Conservation (phyloP, 495 filamentous ascomycete genomes). For the Podospora comata region DNA sequence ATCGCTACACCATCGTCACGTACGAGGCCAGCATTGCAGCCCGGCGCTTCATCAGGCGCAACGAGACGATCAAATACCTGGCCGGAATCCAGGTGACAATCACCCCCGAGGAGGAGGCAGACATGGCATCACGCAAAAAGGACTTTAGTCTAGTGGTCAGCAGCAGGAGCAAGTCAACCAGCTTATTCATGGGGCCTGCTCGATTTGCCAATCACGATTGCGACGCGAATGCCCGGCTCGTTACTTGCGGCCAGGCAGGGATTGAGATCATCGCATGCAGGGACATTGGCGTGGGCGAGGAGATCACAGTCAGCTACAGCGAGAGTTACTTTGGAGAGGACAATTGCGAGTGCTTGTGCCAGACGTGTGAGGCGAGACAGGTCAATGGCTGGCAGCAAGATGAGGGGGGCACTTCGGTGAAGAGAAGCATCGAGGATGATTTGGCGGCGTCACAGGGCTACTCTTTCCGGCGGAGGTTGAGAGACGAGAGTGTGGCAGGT, state of each 20-base stretch:
- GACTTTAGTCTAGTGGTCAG: slow-evolving; percentile 98
- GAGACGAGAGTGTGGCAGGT: slow-evolving; percentile 40
- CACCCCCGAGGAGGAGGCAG: slow-evolving; percentile 82
- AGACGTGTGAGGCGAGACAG: slow-evolving; percentile 72
- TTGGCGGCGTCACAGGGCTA: slow-evolving; percentile 35
- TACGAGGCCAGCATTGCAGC: slow-evolving; percentile 89
- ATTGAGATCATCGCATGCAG: slow-evolving; percentile 81
- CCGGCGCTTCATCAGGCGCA: slow-evolving; percentile 68
- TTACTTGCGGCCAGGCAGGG: slow-evolving; percentile 75
- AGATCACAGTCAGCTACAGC: slow-evolving; percentile 93
- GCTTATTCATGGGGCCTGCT: slow-evolving; percentile 89
- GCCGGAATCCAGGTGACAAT: slow-evolving; percentile 85
- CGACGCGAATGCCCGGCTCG: slow-evolving; percentile 81
- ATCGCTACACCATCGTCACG: slow-evolving; percentile 87
- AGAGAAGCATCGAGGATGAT: slow-evolving; percentile 47
- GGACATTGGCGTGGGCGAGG: slow-evolving; percentile 81
- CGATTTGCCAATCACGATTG: slow-evolving; percentile 98
- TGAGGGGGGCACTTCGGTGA: slow-evolving; percentile 35
- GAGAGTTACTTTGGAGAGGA: slow-evolving; percentile 94
- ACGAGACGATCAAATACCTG: slow-evolving; percentile 86
- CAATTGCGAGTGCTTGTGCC: slow-evolving; percentile 93
- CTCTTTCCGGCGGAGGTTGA: slow-evolving; percentile 43
- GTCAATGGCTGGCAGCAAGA: slow-evolving; percentile 75
- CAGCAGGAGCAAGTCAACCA: slow-evolving; percentile 80
- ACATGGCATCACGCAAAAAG: slow-evolving; percentile 69